Base-by-base conservation (phyloP, 1,284 basidiomycete species). In the Microbotryomycetes sp. region DNA sequence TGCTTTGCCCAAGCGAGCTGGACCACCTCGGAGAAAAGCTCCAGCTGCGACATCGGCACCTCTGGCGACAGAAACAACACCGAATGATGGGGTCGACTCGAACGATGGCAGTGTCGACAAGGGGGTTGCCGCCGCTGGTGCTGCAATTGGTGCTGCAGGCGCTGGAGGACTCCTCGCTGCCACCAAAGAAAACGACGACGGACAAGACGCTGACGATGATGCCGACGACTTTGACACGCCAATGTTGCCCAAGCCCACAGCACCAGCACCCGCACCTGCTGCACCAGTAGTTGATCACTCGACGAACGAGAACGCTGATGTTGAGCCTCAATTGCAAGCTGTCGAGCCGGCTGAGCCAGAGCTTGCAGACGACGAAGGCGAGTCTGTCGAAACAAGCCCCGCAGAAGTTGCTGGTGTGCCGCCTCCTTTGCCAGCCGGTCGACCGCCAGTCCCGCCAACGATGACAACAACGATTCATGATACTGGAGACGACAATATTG, bases 1-100 rank as follows among this genome's bases (percentile, higher is more conserved):
- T 6, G n/a, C 36, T 46, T 46, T 67, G n/a, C 65, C 65, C 29
- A 63, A 58, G 54, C 57, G 57, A 4, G 57, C 66, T n/a, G 63
- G 58, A 0, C 57, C 58, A 2, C 66, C 66, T 9, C n/a, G 54
- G 32, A 25, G 60, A 19, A 29, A 23, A 4, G 42, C 58, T 28
- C 50, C 49, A 2, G 58, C 25, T 22, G 30, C 49, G 16, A 32
- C 29, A 16, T 1, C 49, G 49, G 16, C 19, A 14, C 19, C 62
- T 26, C 45, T 53, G 28, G 45, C 29, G 4, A 42, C 36, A 19
- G 12, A 9, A 9, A 42, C 9, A 42, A 42, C 36, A 42, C 19
- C 36, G 19, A 19, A 9, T 42, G 36, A 42, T 19, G 36, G 12
- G 19, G n/a, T n/a, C n/a, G n/a, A 12, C 19, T 9, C 36, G 12